Percentiles rank a stretch among this genome's conserved stretches.
phyloP scores from a whole-genome alignment of 2,329 filamentous ascomycete species.

The Allantophomopsis cytisporea region DNA sequence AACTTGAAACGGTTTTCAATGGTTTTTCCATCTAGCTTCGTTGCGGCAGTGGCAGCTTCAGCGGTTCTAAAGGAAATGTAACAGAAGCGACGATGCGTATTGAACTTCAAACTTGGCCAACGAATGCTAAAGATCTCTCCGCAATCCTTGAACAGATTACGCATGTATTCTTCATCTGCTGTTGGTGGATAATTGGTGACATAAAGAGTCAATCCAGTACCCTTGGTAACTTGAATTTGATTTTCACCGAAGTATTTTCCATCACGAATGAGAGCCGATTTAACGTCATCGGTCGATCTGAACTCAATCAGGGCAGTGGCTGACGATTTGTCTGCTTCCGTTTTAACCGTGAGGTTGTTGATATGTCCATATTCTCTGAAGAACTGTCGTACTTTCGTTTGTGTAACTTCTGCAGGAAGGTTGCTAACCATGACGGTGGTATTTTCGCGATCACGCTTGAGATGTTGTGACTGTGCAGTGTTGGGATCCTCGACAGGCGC shows the following conservation, averaged over 20 bases:
- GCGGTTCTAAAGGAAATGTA: conserved; percentile 77
- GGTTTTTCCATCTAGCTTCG: conserved; percentile 55
- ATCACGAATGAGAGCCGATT: conserved; percentile 68
- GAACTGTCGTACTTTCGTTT: conserved; percentile 70
- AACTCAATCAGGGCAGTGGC: conserved; percentile 77
- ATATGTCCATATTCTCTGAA: conserved; percentile 85
- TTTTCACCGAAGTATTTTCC: conserved; percentile 65
- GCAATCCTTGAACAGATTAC: conserved; percentile 55
- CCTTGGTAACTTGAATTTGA: conserved; percentile 61
- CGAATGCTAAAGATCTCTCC: conserved; percentile 77
- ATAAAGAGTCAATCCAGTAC: conserved; percentile 69
- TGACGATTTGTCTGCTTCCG: conserved; percentile 44
- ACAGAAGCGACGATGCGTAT: conserved; percentile 83
- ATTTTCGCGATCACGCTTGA: conserved; percentile 81
- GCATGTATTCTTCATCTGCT: conserved; percentile 58
- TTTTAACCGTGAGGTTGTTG: conserved; percentile 58
- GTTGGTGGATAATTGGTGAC: conserved; percentile 79
- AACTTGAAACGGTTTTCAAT: conserved; percentile 58
- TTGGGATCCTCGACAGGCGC: conserved; percentile 20
- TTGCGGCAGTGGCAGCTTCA: conserved; percentile 57
- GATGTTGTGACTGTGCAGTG: conserved; percentile 21
- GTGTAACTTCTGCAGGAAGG: conserved; percentile 54
- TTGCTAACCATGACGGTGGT: conserved; percentile 72
- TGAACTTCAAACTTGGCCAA: conserved; percentile 83
- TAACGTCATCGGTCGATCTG: conserved; percentile 63